Evolutionary conservation across 2,329 filamentous ascomycete genomes (phyloP).

Genomic region (Sphaerulina vaccinii): DNA sequence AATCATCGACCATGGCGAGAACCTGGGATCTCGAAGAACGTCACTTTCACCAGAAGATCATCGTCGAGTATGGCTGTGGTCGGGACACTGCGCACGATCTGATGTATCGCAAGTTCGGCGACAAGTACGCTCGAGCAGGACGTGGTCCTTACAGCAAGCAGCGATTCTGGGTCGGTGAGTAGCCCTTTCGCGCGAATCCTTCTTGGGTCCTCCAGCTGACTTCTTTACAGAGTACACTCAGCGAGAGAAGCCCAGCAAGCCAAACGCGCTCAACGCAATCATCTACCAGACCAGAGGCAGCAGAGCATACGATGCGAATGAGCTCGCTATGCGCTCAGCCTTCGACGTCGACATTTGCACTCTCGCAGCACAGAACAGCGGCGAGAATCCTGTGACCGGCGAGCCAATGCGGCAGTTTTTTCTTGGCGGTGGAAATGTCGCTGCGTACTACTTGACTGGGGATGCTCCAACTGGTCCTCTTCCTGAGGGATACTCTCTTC

Average conservation of each 20-base stretch:
- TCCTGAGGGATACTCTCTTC: not conserved
- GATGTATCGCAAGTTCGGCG: not conserved
- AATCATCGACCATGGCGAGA: no score
- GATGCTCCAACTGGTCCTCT: not conserved
- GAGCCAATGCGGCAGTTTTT: not conserved
- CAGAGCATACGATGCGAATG: not conserved
- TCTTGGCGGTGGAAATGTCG: not conserved
- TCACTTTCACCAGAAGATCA: not conserved
- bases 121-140: not conserved
- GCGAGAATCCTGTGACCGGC: not conserved
- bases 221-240: not conserved
- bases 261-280: not conserved
- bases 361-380: not conserved
- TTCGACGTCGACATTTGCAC: not conserved
- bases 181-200: not conserved
- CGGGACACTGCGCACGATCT: not conserved
- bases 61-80: not conserved
- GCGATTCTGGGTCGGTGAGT: not conserved
- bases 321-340: not conserved
- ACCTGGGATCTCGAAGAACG: not conserved
- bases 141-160: not conserved
- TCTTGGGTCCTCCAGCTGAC: not conserved
- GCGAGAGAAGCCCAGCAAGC: not conserved
- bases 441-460: not conserved
- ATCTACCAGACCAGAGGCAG: not conserved